Evolutionary conservation across 768 basidiomycete genomes (phyloP), one percentile per base, ranked within the genome.

Genomic region (Kwoniella botswanensis): DNA sequence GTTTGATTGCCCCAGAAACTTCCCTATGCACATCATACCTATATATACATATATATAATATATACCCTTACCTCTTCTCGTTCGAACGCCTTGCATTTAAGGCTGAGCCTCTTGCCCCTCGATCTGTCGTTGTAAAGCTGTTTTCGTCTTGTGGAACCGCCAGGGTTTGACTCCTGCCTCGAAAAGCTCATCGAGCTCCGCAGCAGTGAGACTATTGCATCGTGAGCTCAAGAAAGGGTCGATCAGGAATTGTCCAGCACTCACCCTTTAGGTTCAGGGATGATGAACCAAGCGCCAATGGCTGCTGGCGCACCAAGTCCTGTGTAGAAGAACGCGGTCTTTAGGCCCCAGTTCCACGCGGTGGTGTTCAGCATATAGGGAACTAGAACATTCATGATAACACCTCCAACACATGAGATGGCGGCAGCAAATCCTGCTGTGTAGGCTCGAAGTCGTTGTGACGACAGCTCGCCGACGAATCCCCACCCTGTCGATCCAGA

Each of bases 131-230:
- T 69, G 68, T 6, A 69, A 54, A 17, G 72, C 63, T 11, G 76
- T 77, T 53, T 67, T 62, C 35, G 76, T 77, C 71, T 65, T 66
- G 63, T 72, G 66, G 58, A 72, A 77, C 52, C 73, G 67, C 68
- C 71, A 68, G 4, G 71, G 68, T 50, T 72, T 67, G 56, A 75
- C 67, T 21, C 64, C 67, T 6, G 24, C 22, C 11, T 70, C 74
- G 44, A 73, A 77, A 18, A 77, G 50, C 63, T 77, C 76, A 59
- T 77, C 71, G 11, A 77, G 58, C 66, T 77, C 76, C 10, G 76
- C 76, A 7, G 73, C 56, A 22, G 70, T 68, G 13, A 58, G 67
- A 9, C 71, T 68, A 24, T 15, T 4, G 0, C 15, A 59, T 21
- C 35, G 58, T 43, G 22, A 58, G 65, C 46, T 57, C 18, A 26